phyloP scores from a whole-genome alignment of 495 filamentous ascomycete genomes.

The Penicillium nucicola region DNA sequence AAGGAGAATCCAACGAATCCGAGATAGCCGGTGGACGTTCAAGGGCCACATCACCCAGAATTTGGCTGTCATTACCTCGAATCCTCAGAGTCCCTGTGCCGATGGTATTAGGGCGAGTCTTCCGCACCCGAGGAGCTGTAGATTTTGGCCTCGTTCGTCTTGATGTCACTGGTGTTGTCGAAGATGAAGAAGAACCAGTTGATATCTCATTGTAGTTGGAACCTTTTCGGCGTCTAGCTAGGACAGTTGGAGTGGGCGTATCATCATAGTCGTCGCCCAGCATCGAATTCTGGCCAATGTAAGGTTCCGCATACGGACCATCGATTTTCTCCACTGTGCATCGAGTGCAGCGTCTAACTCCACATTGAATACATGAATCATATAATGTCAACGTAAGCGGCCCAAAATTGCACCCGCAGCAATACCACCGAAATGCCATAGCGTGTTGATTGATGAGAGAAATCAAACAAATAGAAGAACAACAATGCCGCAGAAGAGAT shows the following conservation, averaged over 20 bases:
- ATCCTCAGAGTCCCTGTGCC: slow-evolving; percentile 34
- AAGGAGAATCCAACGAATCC: slow-evolving; percentile 37
- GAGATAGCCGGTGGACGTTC: slow-evolving; percentile 30
- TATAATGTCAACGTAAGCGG: no score
- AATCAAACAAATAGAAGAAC: no score
- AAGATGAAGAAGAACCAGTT: slow-evolving; percentile 45
- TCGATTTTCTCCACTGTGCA: no score
- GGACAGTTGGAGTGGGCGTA: slow-evolving; percentile 84
- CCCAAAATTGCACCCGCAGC: no score
- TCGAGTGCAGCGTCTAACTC: no score
- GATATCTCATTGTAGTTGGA: slow-evolving; percentile 36
- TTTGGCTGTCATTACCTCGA: slow-evolving; percentile 26
- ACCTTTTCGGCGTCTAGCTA: slow-evolving; percentile 65
- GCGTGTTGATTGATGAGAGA: no score
- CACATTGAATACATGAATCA: no score
- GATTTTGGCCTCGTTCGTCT: slow-evolving; percentile 63
- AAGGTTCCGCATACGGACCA: slow-evolving; percentile 23
- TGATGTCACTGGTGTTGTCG: slow-evolving; percentile 39
- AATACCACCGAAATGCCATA: no score
- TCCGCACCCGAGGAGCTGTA: slow-evolving; percentile 42
- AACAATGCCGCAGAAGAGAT: no score
- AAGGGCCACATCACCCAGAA: slow-evolving; percentile 25
- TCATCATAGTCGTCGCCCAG: slow-evolving; percentile 66
- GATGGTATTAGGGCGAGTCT: slow-evolving; percentile 35
- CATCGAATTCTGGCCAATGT: slow-evolving; percentile 22